phyloP scores from a whole-genome alignment of 768 basidiomycete genomes.

The Daedaleopsis nitida region DNA sequence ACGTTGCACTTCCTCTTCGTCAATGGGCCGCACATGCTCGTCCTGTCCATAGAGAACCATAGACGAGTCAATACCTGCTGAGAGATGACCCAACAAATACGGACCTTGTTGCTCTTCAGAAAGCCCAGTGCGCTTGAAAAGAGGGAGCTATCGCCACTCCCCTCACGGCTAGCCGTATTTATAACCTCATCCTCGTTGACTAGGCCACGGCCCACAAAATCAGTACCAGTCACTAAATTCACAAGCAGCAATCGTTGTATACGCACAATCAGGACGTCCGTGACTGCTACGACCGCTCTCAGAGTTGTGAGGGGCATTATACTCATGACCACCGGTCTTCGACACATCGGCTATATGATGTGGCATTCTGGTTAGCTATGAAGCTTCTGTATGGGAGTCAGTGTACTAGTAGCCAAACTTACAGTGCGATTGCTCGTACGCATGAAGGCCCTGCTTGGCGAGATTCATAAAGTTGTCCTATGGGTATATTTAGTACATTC shows the following conservation, averaged over 20 bases:
- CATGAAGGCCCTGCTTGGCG: constrained; percentile 65
- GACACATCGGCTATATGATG: constrained; percentile 11
- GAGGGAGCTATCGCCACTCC: constrained; percentile 57
- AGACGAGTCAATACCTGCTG: no score
- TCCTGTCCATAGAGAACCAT: constrained; percentile 38
- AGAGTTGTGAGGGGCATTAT: constrained; percentile 56
- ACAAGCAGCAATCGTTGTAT: not conserved
- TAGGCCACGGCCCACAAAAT: no score
- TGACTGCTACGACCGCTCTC: constrained; percentile 24
- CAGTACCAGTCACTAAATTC: constrained; percentile 10
- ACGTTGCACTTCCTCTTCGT: constrained; percentile 62
- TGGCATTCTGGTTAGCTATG: not conserved
- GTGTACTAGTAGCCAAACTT: constrained; percentile 18
- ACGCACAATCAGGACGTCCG: constrained; percentile 27
- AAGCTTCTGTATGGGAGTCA: not conserved
- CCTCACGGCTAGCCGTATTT: constrained; percentile 53
- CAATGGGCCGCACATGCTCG: constrained; percentile 58
- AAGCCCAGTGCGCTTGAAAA: constrained; percentile 59
- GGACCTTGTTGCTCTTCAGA: constrained; percentile 54
- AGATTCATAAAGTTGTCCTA: constrained; percentile 71
- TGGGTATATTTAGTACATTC: no score
- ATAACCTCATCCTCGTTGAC: constrained; percentile 69
- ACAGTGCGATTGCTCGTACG: constrained; percentile 55
- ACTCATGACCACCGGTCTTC: constrained; percentile 68
- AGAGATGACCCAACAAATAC: not conserved